phyloP scores from a whole-genome alignment of 2,329 filamentous ascomycete genomes.

The Fusarium papillatum region DNA sequence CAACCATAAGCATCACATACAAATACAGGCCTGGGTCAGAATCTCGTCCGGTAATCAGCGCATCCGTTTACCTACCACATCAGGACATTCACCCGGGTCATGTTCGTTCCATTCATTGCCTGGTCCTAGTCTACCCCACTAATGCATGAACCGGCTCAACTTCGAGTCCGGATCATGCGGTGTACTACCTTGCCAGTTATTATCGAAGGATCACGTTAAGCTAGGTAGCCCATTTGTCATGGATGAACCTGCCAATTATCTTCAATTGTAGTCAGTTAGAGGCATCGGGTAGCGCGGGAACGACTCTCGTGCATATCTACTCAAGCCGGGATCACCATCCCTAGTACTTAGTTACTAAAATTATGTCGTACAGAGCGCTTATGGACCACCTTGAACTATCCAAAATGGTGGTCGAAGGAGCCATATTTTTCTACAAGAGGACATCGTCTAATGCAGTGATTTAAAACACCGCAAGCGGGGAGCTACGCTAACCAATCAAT shows the following conservation, averaged over 20 bases:
- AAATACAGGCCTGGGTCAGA: not conserved
- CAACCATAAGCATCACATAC: constrained; percentile 11
- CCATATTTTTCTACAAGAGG: not conserved
- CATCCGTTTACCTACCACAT: not conserved
- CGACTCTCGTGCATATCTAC: not conserved
- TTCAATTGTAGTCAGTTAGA: constrained; percentile 9
- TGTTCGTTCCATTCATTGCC: not conserved
- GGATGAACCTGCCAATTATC: constrained; percentile 15
- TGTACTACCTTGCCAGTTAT: not conserved
- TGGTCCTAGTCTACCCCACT: constrained; percentile 8
- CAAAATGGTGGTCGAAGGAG: not conserved
- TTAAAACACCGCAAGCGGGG: not conserved
- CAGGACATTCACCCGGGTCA: constrained; percentile 4
- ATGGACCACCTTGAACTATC: not conserved
- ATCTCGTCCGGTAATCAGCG: constrained; percentile 8
- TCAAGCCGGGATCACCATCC: not conserved
- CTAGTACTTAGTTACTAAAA: not conserved
- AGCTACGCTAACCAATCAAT: not conserved
- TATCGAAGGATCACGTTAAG: constrained; percentile 7
- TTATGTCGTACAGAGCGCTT: not conserved
- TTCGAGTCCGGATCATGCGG: constrained; percentile 9
- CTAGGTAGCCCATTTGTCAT: not conserved
- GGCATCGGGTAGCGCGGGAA: constrained; percentile 6
- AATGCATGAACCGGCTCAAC: constrained; percentile 14
- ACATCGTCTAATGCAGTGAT: not conserved